Evolutionary conservation across 2,329 filamentous ascomycete species (phyloP).

Genomic region (Aspergillus hortae): DNA sequence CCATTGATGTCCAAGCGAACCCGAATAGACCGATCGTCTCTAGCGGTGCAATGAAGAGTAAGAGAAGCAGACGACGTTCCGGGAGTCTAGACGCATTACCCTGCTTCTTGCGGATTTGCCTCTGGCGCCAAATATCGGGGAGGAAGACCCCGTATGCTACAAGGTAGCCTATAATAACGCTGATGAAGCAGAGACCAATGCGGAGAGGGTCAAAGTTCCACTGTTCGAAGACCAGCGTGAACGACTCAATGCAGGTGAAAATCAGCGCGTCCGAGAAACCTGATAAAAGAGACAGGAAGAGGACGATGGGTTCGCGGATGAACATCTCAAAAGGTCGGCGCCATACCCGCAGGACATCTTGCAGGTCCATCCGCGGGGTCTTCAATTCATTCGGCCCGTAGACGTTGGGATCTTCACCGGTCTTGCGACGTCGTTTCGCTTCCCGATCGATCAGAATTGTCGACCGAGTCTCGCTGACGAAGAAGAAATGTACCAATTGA

Average conservation of each 20-base stretch:
- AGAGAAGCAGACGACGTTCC: conserved; percentile 63
- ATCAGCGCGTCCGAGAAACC: conserved; percentile 73
- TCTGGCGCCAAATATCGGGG: conserved; percentile 45
- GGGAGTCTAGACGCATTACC: conserved; percentile 52
- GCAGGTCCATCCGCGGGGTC: conserved; percentile 45
- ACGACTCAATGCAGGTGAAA: conserved; percentile 74
- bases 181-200: conserved; percentile 21
- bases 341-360: conserved; percentile 47
- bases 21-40: conserved; percentile 66
- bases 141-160: conserved; percentile 53
- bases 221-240: conserved; percentile 53
- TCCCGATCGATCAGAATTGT: conserved; percentile 56
- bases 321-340: conserved; percentile 69
- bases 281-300: conserved; percentile 65
- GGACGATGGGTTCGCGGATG: conserved; percentile 69
- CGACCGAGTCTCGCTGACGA: conserved; percentile 61
- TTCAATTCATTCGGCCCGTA: conserved; percentile 62
- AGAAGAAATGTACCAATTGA: conserved; percentile 49
- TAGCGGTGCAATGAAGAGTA: conserved; percentile 60
- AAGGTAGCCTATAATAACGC: conserved; percentile 52
- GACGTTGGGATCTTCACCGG: conserved; percentile 54
- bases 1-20: conserved; percentile 66
- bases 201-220: conserved; percentile 18
- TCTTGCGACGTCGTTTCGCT: conserved; percentile 53
- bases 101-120: conserved; percentile 35